Evolutionary conservation across 208 protist species (phyloP).

Genomic region (Trypanosoma congolense): DNA sequence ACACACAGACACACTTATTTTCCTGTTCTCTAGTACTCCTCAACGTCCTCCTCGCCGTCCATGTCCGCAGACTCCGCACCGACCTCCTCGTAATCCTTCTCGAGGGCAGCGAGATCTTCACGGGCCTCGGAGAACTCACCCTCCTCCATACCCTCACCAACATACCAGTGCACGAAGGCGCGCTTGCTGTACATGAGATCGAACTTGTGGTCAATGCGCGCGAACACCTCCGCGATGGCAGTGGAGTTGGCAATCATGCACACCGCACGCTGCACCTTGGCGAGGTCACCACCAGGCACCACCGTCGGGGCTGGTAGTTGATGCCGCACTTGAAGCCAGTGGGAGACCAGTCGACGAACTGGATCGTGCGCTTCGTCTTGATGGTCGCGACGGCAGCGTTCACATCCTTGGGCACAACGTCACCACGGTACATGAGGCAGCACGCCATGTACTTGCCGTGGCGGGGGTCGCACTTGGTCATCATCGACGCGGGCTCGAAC

Average conservation of each 20-base stretch:
- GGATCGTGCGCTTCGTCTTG: constrained; percentile 94
- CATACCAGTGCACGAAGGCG: no score
- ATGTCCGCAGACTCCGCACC: no score
- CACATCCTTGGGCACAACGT: constrained; percentile 97
- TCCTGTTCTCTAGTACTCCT: no score
- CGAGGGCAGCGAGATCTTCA: no score
- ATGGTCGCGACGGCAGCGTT: constrained; percentile 90
- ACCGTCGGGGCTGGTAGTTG: constrained; percentile 97
- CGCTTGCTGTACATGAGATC: no score
- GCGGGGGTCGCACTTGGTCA: constrained; percentile 94
- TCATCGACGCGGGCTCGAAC: constrained; percentile 92
- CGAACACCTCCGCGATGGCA: constrained; percentile 93
- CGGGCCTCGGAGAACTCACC: no score
- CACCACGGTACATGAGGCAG: constrained; percentile 97
- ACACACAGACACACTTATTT: no score
- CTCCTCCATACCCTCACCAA: no score
- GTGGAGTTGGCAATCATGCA: constrained; percentile 93
- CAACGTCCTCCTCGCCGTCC: no score
- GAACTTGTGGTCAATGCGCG: no score
- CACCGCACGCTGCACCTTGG: constrained; percentile 91
- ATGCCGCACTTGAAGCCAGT: constrained; percentile 98
- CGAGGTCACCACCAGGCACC: constrained; percentile 93
- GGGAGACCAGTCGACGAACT: constrained; percentile 97
- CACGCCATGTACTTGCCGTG: constrained; percentile 97
- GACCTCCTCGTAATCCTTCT: no score